Conservation (phyloP, 257 asterid species). For the Henckelia pumila region DNA sequence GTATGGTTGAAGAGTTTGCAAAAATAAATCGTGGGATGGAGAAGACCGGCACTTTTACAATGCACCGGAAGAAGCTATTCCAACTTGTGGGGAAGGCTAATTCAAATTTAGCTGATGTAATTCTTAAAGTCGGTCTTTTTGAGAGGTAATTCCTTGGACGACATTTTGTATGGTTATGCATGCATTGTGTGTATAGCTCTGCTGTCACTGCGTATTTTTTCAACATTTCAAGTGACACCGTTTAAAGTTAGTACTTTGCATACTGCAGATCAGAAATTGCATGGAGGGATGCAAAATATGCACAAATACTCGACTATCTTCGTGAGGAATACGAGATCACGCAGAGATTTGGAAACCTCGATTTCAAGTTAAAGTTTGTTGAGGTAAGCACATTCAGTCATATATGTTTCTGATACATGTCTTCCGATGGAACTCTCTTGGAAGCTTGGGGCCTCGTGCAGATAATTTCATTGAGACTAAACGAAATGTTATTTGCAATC, state of each 20-base stretch:
- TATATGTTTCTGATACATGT: neutral
- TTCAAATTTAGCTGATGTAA: slow-evolving; percentile 92
- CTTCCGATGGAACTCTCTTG: neutral
- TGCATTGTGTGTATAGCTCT: neutral
- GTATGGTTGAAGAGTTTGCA: slow-evolving; percentile 92
- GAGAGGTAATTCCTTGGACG: slow-evolving; percentile 57
- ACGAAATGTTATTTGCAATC: neutral
- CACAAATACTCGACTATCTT: slow-evolving; percentile 85
- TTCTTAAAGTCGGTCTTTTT: slow-evolving; percentile 83
- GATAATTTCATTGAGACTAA: neutral
- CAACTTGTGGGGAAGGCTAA: slow-evolving; percentile 99
- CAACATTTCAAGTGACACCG: neutral
- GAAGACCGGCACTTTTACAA: slow-evolving; percentile 89
- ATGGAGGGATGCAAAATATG: slow-evolving; percentile 98
- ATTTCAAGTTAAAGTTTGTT: slow-evolving; percentile 85
- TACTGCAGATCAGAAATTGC: slow-evolving; percentile 89
- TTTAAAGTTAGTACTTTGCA: slow-evolving; percentile 13
- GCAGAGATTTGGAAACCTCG: slow-evolving; percentile 91
- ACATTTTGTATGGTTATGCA: neutral
- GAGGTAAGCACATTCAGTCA: slow-evolving; percentile 47
- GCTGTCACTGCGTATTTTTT: too few relatives aligned
- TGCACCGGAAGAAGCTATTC: slow-evolving; percentile 84
- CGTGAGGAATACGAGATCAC: slow-evolving; percentile 95
- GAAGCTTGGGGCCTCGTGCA: neutral
- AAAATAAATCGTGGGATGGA: slow-evolving; percentile 92